These are phyloP conservation scores for Komagataea norvegica DNA, from an alignment of 1,139 yeast species.

Conservation along the genomic window DNA sequence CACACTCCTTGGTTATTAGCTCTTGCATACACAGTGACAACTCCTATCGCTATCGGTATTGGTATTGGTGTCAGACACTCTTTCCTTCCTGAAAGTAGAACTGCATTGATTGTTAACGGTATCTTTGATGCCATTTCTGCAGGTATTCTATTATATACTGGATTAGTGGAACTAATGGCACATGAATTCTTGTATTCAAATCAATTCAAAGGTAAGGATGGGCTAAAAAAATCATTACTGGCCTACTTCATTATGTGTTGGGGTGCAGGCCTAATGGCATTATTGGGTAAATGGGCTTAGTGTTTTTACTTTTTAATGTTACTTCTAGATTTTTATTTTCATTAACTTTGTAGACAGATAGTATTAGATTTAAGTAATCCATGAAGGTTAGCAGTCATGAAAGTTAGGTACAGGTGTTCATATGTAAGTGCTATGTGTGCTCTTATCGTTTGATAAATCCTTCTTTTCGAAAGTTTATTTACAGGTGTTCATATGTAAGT, in stretches of 20 bases:
- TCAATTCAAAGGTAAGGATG: slow-evolving; percentile 42
- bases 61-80: slow-evolving; percentile 76
- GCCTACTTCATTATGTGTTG: slow-evolving; percentile 44
- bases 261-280: slow-evolving; percentile 83
- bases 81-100: slow-evolving; percentile 60
- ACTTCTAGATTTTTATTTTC: neutral
- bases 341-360: no score
- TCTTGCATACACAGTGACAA: slow-evolving; percentile 58
- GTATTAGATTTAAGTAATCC: no score
- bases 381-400: no score
- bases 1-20: slow-evolving; percentile 58
- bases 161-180: slow-evolving; percentile 81
- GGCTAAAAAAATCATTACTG: slow-evolving; percentile 30
- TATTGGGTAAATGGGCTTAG: slow-evolving; percentile 86
- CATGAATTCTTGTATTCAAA: slow-evolving; percentile 76
- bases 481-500: no score
- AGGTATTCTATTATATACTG: slow-evolving; percentile 82
- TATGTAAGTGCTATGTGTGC: no score
- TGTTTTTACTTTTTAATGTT: slow-evolving; percentile 33
- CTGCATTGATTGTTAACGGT: slow-evolving; percentile 67
- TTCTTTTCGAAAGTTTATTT: no score
- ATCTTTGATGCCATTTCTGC: slow-evolving; percentile 77
- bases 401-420: no score
- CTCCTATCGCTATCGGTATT: slow-evolving; percentile 83
- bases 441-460: no score